Evolutionary conservation across 305 asterid species (phyloP).

Genomic region (Fraxinus greggii): DNA sequence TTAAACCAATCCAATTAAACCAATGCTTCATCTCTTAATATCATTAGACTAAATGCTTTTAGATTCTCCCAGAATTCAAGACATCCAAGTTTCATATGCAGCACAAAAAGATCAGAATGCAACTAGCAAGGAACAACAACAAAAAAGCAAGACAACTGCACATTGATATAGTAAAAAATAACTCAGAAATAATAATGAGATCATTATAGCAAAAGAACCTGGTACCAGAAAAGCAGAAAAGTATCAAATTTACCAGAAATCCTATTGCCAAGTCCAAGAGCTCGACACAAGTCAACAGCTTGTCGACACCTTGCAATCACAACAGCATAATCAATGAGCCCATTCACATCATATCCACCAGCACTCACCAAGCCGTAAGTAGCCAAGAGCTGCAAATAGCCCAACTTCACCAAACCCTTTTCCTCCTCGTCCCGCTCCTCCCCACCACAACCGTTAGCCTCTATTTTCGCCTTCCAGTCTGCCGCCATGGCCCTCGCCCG

Average conservation of each 20-base stretch:
- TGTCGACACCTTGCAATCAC: slow-evolving; percentile 45
- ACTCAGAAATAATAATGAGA: background rate
- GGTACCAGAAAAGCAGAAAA: background rate
- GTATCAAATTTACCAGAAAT: slow-evolving; percentile 45
- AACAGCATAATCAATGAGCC: slow-evolving; percentile 49
- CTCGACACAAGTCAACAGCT: slow-evolving; percentile 47
- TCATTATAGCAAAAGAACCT: background rate
- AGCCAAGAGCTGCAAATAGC: slow-evolving; percentile 59
- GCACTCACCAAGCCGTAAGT: slow-evolving; percentile 39
- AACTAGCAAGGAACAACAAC: background rate
- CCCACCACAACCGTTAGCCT: slow-evolving; percentile 22
- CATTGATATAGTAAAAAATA: background rate
- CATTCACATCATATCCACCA: slow-evolving; percentile 37
- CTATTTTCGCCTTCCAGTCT: slow-evolving; percentile 46
- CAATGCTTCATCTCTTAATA: background rate
- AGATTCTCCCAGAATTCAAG: background rate
- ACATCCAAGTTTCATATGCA: slow-evolving; percentile 13
- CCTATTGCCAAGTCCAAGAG: slow-evolving; percentile 41
- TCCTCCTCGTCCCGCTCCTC: slow-evolving; percentile 28
- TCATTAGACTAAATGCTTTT: slow-evolving; percentile 11
- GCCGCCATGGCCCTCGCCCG: slow-evolving; percentile 41
- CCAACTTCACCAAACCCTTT: slow-evolving; percentile 48
- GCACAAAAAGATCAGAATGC: background rate
- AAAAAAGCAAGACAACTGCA: background rate
- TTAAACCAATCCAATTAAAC: background rate